Evolutionary conservation across 2,329 filamentous ascomycete genomes (phyloP).

Genomic region (Botryotinia calthae): DNA sequence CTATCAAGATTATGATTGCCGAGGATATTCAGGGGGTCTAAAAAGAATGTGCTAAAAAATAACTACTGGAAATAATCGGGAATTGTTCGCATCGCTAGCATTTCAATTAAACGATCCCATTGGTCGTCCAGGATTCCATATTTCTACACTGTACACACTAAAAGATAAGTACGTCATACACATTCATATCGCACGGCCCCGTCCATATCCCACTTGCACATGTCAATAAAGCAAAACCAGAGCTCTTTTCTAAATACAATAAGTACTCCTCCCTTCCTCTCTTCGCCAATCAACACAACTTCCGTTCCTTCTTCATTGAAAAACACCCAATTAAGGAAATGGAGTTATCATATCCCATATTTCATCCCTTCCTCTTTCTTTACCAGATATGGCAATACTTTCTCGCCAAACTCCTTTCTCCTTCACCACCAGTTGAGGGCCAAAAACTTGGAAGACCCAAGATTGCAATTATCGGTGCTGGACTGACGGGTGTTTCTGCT

Average conservation of each 20-base stretch:
- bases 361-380: constrained; percentile 58
- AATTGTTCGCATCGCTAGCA: background rate
- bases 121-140: background rate
- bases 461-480: constrained; percentile 67
- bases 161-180: background rate
- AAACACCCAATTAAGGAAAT: constrained; percentile 20
- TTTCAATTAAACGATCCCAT: background rate
- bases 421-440: constrained; percentile 61
- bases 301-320: background rate
- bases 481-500: constrained; percentile 72
- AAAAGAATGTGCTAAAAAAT: background rate
- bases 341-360: constrained; percentile 36
- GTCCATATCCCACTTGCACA: constrained; percentile 1
- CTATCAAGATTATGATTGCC: background rate
- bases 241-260: background rate
- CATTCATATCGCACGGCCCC: background rate
- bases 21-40: background rate
- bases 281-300: background rate
- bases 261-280: background rate
- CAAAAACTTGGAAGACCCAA: constrained; percentile 58
- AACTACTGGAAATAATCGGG: background rate
- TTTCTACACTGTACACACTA: background rate
- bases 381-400: constrained; percentile 66
- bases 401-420: constrained; percentile 63
- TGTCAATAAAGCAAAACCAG: background rate